Evolutionary conservation across 805 yeast genomes (phyloP).

Genomic region (Ogataea parapolymorpha): DNA sequence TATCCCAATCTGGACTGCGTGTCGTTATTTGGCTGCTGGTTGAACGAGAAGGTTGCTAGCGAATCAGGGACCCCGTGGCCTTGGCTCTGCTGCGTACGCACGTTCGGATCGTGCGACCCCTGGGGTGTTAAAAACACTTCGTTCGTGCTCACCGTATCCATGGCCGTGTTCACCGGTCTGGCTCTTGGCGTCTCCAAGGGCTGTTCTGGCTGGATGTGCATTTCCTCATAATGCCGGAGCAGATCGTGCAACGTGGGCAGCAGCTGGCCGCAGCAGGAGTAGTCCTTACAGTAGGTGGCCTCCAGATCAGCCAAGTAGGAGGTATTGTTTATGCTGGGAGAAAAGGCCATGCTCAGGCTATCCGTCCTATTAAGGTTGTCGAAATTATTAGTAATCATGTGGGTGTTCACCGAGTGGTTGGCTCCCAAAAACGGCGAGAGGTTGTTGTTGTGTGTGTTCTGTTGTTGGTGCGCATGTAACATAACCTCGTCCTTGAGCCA

Average conservation of each 20-base stretch:
- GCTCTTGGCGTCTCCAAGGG: conserved; percentile 40
- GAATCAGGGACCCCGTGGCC: conserved; percentile 10
- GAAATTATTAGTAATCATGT: conserved; percentile 10
- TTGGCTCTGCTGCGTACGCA: conserved; percentile 7
- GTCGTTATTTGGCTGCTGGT: conserved; percentile 12
- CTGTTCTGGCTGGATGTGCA: conserved; percentile 69
- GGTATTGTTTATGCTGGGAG: conserved; percentile 67
- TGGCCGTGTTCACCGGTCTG: conserved; percentile 48
- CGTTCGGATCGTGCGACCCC: conserved; percentile 18
- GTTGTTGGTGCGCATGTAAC: conserved; percentile 38
- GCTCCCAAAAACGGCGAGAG: conserved; percentile 25
- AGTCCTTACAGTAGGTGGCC: conserved; percentile 95
- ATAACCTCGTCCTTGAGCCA: conserved; percentile 94
- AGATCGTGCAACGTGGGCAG: conserved; percentile 93
- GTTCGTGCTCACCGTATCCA: conserved; percentile 89
- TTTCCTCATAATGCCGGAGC: conserved; percentile 92
- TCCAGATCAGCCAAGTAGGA: conserved; percentile 89
- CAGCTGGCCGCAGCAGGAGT: conserved; percentile 90
- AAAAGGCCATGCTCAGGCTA: conserved; percentile 38
- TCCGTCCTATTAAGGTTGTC: conserved; percentile 29
- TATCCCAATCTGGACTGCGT: conserved; percentile 13
- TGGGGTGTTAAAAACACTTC: conserved; percentile 68
- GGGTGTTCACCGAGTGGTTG: conserved; percentile 9
- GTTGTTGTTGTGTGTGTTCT: conserved; percentile 16
- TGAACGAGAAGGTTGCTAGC: conserved; percentile 23